phyloP scores from a whole-genome alignment of 2,329 filamentous ascomycete species.

The Fusarium miscanthi region DNA sequence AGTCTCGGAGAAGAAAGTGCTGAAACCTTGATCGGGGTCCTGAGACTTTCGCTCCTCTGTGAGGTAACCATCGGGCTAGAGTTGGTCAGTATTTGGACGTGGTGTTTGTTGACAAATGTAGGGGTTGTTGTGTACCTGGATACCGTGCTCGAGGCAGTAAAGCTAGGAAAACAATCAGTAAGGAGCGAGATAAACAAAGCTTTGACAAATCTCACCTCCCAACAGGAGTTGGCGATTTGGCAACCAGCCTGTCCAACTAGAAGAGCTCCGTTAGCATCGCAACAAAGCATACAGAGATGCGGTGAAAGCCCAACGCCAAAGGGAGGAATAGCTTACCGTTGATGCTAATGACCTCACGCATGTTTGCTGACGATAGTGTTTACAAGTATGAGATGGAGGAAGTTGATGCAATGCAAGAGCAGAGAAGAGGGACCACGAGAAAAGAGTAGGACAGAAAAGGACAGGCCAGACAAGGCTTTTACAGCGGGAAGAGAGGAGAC shows the following conservation, averaged over 20 bases:
- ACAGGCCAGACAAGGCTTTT: slow-evolving; percentile 47
- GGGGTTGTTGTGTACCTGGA: slow-evolving; percentile 76
- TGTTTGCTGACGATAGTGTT: slow-evolving; percentile 64
- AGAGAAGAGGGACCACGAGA: slow-evolving; percentile 46
- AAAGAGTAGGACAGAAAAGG: slow-evolving; percentile 40
- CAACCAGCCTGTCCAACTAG: slow-evolving; percentile 99
- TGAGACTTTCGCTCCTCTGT: slow-evolving; percentile 96
- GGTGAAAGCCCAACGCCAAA: slow-evolving; percentile 52
- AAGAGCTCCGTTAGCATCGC: slow-evolving; percentile 63
- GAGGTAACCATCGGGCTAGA: slow-evolving; percentile 95
- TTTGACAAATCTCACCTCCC: slow-evolving; percentile 82
- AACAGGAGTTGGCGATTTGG: slow-evolving; percentile 99
- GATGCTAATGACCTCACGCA: slow-evolving; percentile 99
- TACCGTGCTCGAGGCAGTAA: slow-evolving; percentile 99
- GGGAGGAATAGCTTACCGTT: slow-evolving; percentile 77
- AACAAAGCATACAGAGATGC: slow-evolving; percentile 48
- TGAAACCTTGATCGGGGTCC: slow-evolving; percentile 97
- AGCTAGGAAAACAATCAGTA: slow-evolving; percentile 68
- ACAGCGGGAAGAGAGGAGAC: slow-evolving; percentile 43
- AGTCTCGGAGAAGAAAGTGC: slow-evolving; percentile 99
- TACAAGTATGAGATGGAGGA: slow-evolving; percentile 43
- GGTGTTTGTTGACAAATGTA: slow-evolving; percentile 39
- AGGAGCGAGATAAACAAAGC: slow-evolving; percentile 41
- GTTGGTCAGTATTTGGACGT: slow-evolving; percentile 25
- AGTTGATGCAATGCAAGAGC: slow-evolving; percentile 50